Base-by-base conservation (phyloP, 2,329 filamentous ascomycete species). In the Bisporella sp. region DNA sequence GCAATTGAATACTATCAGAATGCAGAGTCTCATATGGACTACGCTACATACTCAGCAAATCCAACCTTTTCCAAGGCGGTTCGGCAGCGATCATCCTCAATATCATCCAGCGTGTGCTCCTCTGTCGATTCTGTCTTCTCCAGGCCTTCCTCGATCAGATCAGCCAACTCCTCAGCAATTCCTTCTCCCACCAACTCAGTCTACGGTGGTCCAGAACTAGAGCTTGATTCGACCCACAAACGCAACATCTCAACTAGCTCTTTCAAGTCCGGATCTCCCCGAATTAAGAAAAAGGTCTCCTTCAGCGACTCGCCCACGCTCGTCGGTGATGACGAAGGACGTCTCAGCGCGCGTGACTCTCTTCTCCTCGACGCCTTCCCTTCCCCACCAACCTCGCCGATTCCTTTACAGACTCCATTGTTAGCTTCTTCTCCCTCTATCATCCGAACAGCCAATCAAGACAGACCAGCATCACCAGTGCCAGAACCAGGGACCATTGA, bases 201-300 rank as follows among this genome's bases (percentile, higher is more conserved):
- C 21, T 21, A 21, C 21, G 21, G 21, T 21, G 2, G 2, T 21
- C 21, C 21, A 21, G 21, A 21, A 21, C 21, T 21, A 21, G 21
- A 21, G 21, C 21, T 21, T 21, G 21, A 21, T 21, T 21, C 21
- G 21, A 43, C 5, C 4, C 41, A 31, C 39, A 50, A 53, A 31
- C 53, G 52, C 28, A 51, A 32, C 31, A 30, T 35, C 32, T 52
- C 48, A 5, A 35, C 43, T n/a, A 47, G 51, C 31, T 49, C 45
- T 5, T n/a, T 51, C 37, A 21, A 40, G 32, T 37, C 49, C 41
- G 31, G 41, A 42, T 41, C 46, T 41, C 43, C 37, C 21, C 29
- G 52, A 11, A 46, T 55, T 7, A 57, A 61, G 45, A 64, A 64
- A 52, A 64, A 58, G 46, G 62, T 64, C 29, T 62, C 62, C 13